Evolutionary conservation across 345 rosid genomes (phyloP), one percentile per base, ranked within the genome.

Genomic region (Jatropha curcas): DNA sequence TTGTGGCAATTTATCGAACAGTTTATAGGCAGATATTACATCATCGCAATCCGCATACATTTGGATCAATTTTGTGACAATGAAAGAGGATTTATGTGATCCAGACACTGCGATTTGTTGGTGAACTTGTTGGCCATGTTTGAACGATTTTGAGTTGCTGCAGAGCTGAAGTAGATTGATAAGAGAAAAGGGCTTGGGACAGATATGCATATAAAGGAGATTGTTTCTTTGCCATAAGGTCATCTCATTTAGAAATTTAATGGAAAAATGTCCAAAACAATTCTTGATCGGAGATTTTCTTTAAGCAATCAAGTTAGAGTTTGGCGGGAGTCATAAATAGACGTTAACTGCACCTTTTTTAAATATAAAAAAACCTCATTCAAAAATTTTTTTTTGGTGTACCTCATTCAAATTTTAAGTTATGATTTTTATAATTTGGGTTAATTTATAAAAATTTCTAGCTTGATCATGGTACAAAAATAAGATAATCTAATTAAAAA

Each of bases 101-200:
- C 82, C 82, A 22, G 46, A 57, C 4, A 71, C 68, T 57, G 63
- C 79, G 16, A 78, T 57, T n/a, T 68, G 84, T 30, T 78, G 82
- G 77, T 84, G 84, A 30, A 78, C 67, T 52, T 81, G 84, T 67
- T 78, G 75, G 67, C 78, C 72, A 34, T 34, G 84, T 30, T 59
- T 50, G 37, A 73, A 56, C 5, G 82, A 65, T 67, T 69, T 70
- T 17, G 77, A 74, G 33, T 71, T 64, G 81, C 79, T 67, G 76
- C 81, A 84, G 30, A 76, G 73, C 58, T 72, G 77, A 34, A 81
- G 83, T 17, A 74, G 69, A 37, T 64, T 62, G 35, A 22, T 53
- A 22, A 41, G 51, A 60, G 59, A 48, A n/a, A n/a, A 14, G 25
- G 20, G 11, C 37, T 34, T 71, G 34, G 45, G 56, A 50, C 20